Percentiles rank a stretch among this genome's conserved stretches.
phyloP scores from a whole-genome alignment of 306 rosid genomes.

The Gillenia trifoliata region DNA sequence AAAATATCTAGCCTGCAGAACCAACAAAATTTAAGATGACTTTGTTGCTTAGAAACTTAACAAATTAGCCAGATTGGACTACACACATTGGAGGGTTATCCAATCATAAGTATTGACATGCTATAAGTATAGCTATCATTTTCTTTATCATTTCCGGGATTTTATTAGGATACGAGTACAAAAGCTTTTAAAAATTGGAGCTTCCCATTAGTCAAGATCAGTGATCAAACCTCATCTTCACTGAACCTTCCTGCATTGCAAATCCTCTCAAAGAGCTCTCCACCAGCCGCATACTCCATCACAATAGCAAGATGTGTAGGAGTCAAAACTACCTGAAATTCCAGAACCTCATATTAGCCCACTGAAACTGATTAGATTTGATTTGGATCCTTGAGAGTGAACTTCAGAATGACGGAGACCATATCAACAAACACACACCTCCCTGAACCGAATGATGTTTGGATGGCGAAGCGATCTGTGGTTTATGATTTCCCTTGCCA shows the following conservation, averaged over 20 bases:
- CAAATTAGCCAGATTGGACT: neutral
- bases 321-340: slow-evolving; percentile 71
- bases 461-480: slow-evolving; percentile 81
- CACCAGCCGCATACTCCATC: slow-evolving; percentile 93
- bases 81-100: neutral
- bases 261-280: slow-evolving; percentile 77
- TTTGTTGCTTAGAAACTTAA: neutral
- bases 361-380: neutral
- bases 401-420: neutral
- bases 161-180: slow-evolving; percentile 4
- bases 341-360: slow-evolving; percentile 24
- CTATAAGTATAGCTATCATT: neutral
- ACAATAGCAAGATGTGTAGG: slow-evolving; percentile 83
- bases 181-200: neutral
- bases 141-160: slow-evolving; percentile 6
- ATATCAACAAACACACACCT: slow-evolving; percentile 32
- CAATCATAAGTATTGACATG: neutral
- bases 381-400: neutral
- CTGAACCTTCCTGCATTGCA: slow-evolving; percentile 81
- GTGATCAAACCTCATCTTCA: slow-evolving; percentile 65
- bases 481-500: slow-evolving; percentile 79
- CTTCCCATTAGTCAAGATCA: neutral
- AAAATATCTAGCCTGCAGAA: slow-evolving; percentile 76
- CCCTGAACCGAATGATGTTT: slow-evolving; percentile 74
- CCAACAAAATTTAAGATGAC: neutral